Evolutionary conservation across 768 basidiomycete genomes (phyloP).

Genomic region (Galerina sulciceps): DNA sequence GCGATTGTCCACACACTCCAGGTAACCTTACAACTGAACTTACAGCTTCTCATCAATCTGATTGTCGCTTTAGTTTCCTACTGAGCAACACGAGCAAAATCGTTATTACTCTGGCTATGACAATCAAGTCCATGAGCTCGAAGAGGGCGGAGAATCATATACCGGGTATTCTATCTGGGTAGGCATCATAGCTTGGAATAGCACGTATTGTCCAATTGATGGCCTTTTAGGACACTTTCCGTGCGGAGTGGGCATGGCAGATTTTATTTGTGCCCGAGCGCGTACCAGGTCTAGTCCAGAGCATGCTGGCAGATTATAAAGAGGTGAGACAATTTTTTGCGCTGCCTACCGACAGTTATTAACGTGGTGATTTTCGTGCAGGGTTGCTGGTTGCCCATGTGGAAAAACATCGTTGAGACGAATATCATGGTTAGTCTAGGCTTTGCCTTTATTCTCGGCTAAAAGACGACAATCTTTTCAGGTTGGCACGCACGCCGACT

Average conservation of each 20-base stretch:
- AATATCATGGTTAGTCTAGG: constrained; percentile 71
- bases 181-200: constrained; percentile 7
- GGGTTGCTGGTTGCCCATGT: constrained; percentile 89
- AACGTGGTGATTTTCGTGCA: constrained; percentile 12
- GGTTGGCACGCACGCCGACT: constrained; percentile 83
- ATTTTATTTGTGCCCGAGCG: constrained; percentile 79
- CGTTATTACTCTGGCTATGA: constrained; percentile 82
- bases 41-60: neutral
- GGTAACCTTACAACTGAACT: constrained; percentile 29
- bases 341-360: neutral
- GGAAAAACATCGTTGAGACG: constrained; percentile 88
- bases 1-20: constrained; percentile 67
- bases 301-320: constrained; percentile 80
- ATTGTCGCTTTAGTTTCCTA: constrained; percentile 60
- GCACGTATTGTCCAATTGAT: neutral
- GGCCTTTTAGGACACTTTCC: constrained; percentile 68
- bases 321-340: constrained; percentile 43
- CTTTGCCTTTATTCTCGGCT: neutral
- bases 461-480: constrained; percentile 22
- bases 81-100: constrained; percentile 70
- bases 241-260: constrained; percentile 80
- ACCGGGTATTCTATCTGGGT: constrained; percentile 86
- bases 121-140: constrained; percentile 54
- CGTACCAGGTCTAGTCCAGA: constrained; percentile 74
- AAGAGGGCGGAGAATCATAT: constrained; percentile 61